Evolutionary conservation across 306 rosid species (phyloP).

Genomic region (Astragalus glycyphyllos): DNA sequence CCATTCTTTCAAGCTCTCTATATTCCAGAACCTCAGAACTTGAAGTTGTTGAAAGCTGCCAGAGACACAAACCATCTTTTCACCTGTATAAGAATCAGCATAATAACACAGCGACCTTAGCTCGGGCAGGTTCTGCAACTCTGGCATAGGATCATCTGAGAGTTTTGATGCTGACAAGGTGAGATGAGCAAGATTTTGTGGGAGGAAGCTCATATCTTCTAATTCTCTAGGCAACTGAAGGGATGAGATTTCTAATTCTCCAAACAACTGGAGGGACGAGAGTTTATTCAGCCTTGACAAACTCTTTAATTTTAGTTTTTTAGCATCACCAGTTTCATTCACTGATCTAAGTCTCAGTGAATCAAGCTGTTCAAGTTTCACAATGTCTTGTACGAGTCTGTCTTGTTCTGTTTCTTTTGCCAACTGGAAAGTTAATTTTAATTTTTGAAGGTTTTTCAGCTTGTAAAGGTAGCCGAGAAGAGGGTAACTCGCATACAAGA

Average conservation of each 20-base stretch:
- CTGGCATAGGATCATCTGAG: constrained; percentile 38
- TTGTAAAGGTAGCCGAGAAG: constrained; percentile 34
- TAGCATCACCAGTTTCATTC: constrained; percentile 23
- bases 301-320: background rate
- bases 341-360: constrained; percentile 44
- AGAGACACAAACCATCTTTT: constrained; percentile 27
- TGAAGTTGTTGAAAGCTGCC: constrained; percentile 42
- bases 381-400: background rate
- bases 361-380: constrained; percentile 33
- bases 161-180: constrained; percentile 51
- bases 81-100: constrained; percentile 38
- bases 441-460: constrained; percentile 43
- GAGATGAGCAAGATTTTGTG: constrained; percentile 42
- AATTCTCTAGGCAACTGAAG: constrained; percentile 38
- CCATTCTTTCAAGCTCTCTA: constrained; percentile 35
- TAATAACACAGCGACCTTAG: constrained; percentile 39
- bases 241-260: constrained; percentile 12
- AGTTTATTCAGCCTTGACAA: constrained; percentile 41
- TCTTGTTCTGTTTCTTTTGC: background rate
- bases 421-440: constrained; percentile 46
- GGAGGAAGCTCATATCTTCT: background rate
- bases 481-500: constrained; percentile 43
- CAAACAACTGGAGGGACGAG: constrained; percentile 43
- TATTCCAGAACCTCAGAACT: constrained; percentile 48
- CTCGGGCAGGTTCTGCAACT: constrained; percentile 37